A percentile compares a stretch with the other conserved stretches of the same genome.
Conservation (phyloP, 1,139 yeast genomes). For the Hansenula lynferdii region DNA sequence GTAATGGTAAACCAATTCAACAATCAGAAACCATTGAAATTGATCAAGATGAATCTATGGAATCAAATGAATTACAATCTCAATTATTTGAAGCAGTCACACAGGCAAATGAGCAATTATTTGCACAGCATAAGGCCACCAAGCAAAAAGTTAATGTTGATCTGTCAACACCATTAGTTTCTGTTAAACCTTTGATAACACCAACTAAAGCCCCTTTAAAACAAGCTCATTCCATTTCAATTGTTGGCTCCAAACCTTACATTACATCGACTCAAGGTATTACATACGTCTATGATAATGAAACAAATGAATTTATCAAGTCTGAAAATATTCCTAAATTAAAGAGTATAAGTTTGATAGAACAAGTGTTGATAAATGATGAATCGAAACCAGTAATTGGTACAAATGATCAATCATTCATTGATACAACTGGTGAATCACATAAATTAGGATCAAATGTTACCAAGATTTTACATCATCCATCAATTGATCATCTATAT, state of each 20-base stretch:
- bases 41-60: conserved; percentile 4
- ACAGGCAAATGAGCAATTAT: conserved; percentile 36
- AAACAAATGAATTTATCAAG: conserved; percentile 6
- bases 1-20: conserved; percentile 11
- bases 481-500: conserved; percentile 24
- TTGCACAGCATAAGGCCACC: conserved; percentile 37
- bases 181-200: conserved; percentile 8
- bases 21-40: conserved; percentile 4
- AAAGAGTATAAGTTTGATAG: conserved; percentile 7
- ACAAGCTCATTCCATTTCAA: conserved; percentile 1
- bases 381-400: conserved; percentile 12
- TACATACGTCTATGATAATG: conserved; percentile 21
- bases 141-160: conserved; percentile 31
- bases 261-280: conserved; percentile 25
- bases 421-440: conserved; percentile 1
- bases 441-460: conserved; percentile 21
- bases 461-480: conserved; percentile 25
- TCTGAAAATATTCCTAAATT: conserved; percentile 8
- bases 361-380: conserved; percentile 4
- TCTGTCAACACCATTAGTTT: not conserved
- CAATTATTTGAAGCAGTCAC: conserved; percentile 14
- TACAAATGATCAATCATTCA: conserved; percentile 14
- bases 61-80: conserved; percentile 5
- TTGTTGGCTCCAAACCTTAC: conserved; percentile 7
- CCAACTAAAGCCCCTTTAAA: not conserved